phyloP scores from a whole-genome alignment of 2,329 filamentous ascomycete species.

The Juglanconis sp. region DNA sequence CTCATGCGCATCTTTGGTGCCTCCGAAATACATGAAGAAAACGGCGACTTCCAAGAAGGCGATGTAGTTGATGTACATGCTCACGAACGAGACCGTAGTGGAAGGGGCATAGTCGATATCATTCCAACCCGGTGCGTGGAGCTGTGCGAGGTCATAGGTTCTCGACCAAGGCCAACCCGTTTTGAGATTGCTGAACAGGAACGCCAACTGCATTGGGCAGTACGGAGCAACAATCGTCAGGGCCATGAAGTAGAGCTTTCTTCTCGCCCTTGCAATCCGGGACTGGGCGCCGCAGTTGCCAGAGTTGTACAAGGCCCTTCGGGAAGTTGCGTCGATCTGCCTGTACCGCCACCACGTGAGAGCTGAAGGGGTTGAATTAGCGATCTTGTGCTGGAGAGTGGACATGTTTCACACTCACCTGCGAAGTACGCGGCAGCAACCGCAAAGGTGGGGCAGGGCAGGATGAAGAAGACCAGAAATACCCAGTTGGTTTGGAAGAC shows the following conservation, averaged over 20 bases:
- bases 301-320: constrained; percentile 31
- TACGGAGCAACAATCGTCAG: constrained; percentile 50
- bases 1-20: constrained; percentile 51
- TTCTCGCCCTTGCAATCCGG: constrained; percentile 45
- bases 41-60: constrained; percentile 43
- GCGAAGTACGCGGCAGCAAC: constrained; percentile 44
- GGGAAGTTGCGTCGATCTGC: constrained; percentile 40
- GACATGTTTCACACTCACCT: constrained; percentile 34
- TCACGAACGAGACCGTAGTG: constrained; percentile 33
- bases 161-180: constrained; percentile 26
- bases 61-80: constrained; percentile 48
- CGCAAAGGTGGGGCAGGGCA: constrained; percentile 43
- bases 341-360: constrained; percentile 37
- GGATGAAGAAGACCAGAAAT: constrained; percentile 45
- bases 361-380: constrained; percentile 5
- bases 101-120: constrained; percentile 45
- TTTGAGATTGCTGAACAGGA: constrained; percentile 40
- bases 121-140: constrained; percentile 46
- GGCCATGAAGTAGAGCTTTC: constrained; percentile 55
- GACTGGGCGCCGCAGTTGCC: constrained; percentile 37
- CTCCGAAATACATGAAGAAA: constrained; percentile 54
- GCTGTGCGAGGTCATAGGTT: constrained; percentile 38
- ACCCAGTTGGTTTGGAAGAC: constrained; percentile 44
- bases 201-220: constrained; percentile 43
- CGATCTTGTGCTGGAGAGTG: background rate